These are phyloP conservation scores for Cichorium intybus DNA, from an alignment of 140 eudicot genomes.

Conservation along the genomic window DNA sequence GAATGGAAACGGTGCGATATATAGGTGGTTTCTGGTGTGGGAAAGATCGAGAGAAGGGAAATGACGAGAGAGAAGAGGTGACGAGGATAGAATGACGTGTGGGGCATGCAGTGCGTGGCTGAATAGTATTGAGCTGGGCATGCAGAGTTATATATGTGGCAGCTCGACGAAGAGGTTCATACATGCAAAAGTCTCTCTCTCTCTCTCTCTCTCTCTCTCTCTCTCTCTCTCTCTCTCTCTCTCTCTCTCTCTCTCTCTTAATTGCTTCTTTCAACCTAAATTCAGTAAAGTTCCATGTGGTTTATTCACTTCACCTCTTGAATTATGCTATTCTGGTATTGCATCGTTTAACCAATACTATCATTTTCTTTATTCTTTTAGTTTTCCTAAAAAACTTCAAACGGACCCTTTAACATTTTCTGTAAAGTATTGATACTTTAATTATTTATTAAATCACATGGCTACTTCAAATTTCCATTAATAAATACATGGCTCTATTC, in stretches of 20 bases:
- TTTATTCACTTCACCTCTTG: not conserved
- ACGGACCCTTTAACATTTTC: not conserved
- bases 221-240: constrained; percentile 14
- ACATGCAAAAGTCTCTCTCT: constrained; percentile 37
- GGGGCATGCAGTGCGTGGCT: constrained; percentile 46
- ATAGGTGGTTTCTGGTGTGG: constrained; percentile 6
- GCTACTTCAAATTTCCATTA: too few relatives aligned
- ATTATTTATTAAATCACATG: not conserved
- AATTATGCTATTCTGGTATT: constrained; percentile 2
- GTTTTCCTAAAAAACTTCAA: not conserved
- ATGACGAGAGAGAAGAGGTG: constrained; percentile 9
- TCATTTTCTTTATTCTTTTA: not conserved
- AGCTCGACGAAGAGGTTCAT: constrained; percentile 27
- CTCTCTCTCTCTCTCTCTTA: not conserved
- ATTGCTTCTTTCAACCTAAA: not conserved
- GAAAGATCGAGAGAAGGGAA: not conserved
- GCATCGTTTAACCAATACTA: not conserved
- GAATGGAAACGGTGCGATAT: not conserved
- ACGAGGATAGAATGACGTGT: constrained; percentile 42
- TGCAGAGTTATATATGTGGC: constrained; percentile 67
- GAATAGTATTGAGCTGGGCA: constrained; percentile 45
- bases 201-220: not conserved
- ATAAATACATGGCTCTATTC: too few relatives aligned
- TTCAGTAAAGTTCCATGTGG: not conserved
- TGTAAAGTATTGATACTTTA: not conserved